A percentile compares a stretch with the other conserved stretches of the same genome.
phyloP scores from a whole-genome alignment of 176 grass and related monocot genomes.

The Avena eriantha region DNA sequence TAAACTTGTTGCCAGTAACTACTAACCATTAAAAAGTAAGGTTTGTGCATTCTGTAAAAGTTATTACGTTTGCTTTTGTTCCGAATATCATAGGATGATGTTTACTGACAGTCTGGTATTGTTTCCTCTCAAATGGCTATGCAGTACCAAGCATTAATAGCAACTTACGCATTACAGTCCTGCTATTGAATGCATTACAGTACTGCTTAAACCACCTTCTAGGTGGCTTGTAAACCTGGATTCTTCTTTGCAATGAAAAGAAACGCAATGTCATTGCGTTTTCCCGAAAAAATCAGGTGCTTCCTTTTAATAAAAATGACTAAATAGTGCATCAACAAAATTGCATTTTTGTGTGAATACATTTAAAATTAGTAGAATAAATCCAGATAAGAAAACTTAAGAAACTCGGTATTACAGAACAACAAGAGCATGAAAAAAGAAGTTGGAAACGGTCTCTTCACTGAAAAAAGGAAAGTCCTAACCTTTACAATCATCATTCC shows the following conservation, averaged over 20 bases:
- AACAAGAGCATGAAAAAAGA: background rate
- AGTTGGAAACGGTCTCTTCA: background rate
- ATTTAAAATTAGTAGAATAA: background rate
- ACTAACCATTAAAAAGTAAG: slow-evolving; percentile 20
- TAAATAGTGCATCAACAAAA: slow-evolving; percentile 9
- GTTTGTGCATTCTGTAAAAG: background rate
- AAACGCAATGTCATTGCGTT: no score
- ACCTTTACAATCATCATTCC: slow-evolving; percentile 99
- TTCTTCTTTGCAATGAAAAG: no score
- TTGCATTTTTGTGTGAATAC: background rate
- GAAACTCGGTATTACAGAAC: background rate
- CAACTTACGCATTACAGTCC: background rate
- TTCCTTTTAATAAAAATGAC: background rate
- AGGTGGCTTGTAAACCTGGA: no score
- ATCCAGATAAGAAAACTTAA: background rate
- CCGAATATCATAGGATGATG: slow-evolving; percentile 10
- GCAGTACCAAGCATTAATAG: background rate
- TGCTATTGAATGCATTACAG: background rate
- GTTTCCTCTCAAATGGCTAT: slow-evolving; percentile 22
- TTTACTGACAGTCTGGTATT: background rate
- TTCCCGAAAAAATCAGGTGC: background rate
- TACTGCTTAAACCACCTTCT: no score
- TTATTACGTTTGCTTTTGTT: slow-evolving; percentile 3
- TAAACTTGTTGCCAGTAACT: background rate
- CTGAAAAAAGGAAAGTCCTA: slow-evolving; percentile 42